phyloP scores from a whole-genome alignment of 2,329 filamentous ascomycete genomes.

The Dothidotthia symphoricarpi region DNA sequence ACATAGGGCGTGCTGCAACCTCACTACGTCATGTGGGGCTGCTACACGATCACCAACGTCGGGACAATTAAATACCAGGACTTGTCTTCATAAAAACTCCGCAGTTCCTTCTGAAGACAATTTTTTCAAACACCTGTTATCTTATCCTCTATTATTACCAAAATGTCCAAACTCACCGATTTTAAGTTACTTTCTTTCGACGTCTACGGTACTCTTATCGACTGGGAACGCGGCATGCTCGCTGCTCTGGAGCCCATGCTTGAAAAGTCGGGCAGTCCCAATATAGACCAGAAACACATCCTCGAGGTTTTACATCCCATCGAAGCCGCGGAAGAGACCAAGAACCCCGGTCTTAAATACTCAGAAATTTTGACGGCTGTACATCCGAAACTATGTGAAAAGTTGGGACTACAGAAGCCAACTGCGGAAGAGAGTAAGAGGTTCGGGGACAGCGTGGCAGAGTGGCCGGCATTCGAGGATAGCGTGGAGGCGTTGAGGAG shows the following conservation, averaged over 20 bases:
- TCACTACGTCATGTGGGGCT: too few relatives aligned
- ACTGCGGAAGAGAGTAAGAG: conserved; percentile 44
- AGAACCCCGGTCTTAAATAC: conserved; percentile 60
- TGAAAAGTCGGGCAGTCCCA: conserved; percentile 27
- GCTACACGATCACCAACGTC: too few relatives aligned
- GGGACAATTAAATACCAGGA: too few relatives aligned
- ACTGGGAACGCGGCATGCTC: conserved; percentile 70
- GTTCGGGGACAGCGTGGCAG: conserved; percentile 54
- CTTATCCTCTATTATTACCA: too few relatives aligned
- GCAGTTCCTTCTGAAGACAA: too few relatives aligned
- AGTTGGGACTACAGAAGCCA: conserved; percentile 43
- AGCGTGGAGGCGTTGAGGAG: conserved; percentile 54
- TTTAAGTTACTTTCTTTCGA: conserved; percentile 67
- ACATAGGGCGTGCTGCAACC: too few relatives aligned
- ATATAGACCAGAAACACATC: conserved; percentile 26
- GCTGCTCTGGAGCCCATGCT: conserved; percentile 54
- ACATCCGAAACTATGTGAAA: conserved; percentile 50
- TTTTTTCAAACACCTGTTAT: too few relatives aligned
- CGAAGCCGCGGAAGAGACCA: conserved; percentile 51
- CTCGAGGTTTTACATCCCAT: conserved; percentile 48
- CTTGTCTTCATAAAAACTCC: too few relatives aligned
- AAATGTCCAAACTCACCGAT: conserved; percentile 38
- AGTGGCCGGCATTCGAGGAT: conserved; percentile 60
- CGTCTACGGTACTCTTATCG: conserved; percentile 75
- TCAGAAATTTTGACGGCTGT: conserved; percentile 56